Conservation (phyloP, 2,329 filamentous ascomycete species). For the Trichothecium roseum region DNA sequence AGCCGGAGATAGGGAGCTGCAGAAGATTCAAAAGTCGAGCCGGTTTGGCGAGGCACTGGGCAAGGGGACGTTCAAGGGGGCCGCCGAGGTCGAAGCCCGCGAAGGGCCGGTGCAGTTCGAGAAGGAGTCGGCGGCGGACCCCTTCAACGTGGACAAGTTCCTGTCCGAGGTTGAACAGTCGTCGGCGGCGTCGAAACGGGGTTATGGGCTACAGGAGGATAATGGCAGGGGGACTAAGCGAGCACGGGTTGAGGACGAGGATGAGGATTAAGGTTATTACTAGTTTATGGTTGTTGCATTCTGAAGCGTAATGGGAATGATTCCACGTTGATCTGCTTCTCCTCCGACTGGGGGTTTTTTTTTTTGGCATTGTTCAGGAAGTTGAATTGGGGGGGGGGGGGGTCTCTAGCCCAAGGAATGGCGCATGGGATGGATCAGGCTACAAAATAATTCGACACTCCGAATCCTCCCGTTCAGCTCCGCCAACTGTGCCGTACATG, state of each 20-base stretch:
- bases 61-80: conserved; percentile 82
- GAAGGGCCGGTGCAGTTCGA: conserved; percentile 96
- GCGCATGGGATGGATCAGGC: not conserved
- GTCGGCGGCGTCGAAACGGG: conserved; percentile 52
- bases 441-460: not conserved
- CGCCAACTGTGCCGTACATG: too few relatives aligned
- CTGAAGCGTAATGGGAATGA: too few relatives aligned
- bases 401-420: too few relatives aligned
- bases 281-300: too few relatives aligned
- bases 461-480: not conserved
- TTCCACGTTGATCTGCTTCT: too few relatives aligned
- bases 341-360: too few relatives aligned
- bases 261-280: conserved; percentile 47
- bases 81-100: conserved; percentile 68
- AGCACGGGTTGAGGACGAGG: conserved; percentile 63
- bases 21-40: conserved; percentile 74
- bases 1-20: conserved; percentile 72
- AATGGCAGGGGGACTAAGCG: conserved; percentile 54
- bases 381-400: too few relatives aligned
- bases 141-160: conserved; percentile 92
- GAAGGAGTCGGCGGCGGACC: conserved; percentile 65
- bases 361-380: too few relatives aligned
- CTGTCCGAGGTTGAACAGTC: conserved; percentile 66
- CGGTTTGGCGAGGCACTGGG: conserved; percentile 81
- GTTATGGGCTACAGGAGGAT: conserved; percentile 64